Evolutionary conservation across 352 stramenopile species (phyloP), one percentile per base, ranked within the genome.

Genomic region (Thraustochytrium sp.): DNA sequence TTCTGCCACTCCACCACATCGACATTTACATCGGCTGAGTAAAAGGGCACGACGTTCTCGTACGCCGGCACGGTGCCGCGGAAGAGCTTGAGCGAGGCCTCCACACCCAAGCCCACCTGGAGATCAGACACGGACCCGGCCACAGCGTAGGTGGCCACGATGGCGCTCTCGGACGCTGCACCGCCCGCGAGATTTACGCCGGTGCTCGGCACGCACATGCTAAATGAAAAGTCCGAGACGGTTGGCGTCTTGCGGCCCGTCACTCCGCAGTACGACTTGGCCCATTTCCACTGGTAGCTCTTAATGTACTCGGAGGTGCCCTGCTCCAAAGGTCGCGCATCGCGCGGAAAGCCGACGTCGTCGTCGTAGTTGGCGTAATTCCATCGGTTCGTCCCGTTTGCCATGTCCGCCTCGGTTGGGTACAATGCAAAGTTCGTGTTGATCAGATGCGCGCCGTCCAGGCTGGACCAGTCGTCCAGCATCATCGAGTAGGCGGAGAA

Each of bases 341-440:
- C 68, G 23, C 68, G 44, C 42, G 68, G 68, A 31, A 80, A 80
- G 26, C 68, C 68, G 11, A 63, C 68, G 2, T 21, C 44, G 38
- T 80, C 44, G 34, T 80, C 68, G 38, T 80, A 80, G 53, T 80
- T 80, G 46, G 68, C 34, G 18, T 72, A 80, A 16, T 72, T 42
- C 68, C 68, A 80, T 4, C 44, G 44, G 31, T 72, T 51, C 26
- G 68, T 80, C 29, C 42, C 51, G 48, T 61, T 51, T 9, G 29
- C 46, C 44, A 80, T 46, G 51, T 42, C 48, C 26, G 8, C 53
- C 13, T 44, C 68, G 5, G 48, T 80, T 5, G 68, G 5, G 31
- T 63, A 80, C n/a, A 80, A 23, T 13, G 44, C 49, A 75, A 80
- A 80, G 40, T 80, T 72, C 36, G 13, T 40, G 51, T 80, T 80